Conservation (phyloP, 2,329 filamentous ascomycete species). For the Stagonosporopsis chrysanthemi region DNA sequence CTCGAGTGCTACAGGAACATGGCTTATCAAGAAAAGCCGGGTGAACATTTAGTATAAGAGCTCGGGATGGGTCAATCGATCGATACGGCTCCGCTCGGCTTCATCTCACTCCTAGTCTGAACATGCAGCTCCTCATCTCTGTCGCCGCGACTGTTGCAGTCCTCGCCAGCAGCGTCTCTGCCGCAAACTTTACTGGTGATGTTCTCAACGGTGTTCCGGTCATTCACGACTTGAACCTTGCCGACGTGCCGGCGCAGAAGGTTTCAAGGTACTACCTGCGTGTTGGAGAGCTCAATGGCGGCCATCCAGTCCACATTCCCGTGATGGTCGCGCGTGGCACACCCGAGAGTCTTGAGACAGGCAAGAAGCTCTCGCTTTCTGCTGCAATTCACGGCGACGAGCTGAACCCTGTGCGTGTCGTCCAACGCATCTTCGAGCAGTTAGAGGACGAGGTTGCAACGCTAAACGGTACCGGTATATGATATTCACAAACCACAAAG, state of each 20-base stretch:
- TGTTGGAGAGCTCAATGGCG: constrained; percentile 50
- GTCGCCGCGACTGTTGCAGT: constrained; percentile 27
- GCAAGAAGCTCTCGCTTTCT: constrained; percentile 49
- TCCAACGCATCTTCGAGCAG: constrained; percentile 47
- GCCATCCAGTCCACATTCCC: constrained; percentile 48
- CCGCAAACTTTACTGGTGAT: constrained; percentile 43
- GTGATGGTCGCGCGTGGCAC: constrained; percentile 50
- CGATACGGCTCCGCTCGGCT: neutral
- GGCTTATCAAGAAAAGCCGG: constrained; percentile 26
- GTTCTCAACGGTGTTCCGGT: constrained; percentile 43
- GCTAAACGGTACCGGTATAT: constrained; percentile 47
- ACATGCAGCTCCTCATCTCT: constrained; percentile 37
- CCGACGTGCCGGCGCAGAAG: constrained; percentile 46
- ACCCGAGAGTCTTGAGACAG: constrained; percentile 44
- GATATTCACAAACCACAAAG: neutral
- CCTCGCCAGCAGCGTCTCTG: constrained; percentile 26
- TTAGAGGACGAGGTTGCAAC: constrained; percentile 37
- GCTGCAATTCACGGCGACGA: constrained; percentile 52
- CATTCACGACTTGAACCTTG: constrained; percentile 46
- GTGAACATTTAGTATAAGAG: constrained; percentile 7
- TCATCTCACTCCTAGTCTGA: neutral
- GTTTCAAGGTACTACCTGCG: constrained; percentile 50
- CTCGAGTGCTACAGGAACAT: neutral
- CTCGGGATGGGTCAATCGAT: constrained; percentile 1
- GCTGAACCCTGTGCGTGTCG: constrained; percentile 48